Base-by-base conservation (phyloP, 345 rosid genomes). In the Gossypium mustelinum region DNA sequence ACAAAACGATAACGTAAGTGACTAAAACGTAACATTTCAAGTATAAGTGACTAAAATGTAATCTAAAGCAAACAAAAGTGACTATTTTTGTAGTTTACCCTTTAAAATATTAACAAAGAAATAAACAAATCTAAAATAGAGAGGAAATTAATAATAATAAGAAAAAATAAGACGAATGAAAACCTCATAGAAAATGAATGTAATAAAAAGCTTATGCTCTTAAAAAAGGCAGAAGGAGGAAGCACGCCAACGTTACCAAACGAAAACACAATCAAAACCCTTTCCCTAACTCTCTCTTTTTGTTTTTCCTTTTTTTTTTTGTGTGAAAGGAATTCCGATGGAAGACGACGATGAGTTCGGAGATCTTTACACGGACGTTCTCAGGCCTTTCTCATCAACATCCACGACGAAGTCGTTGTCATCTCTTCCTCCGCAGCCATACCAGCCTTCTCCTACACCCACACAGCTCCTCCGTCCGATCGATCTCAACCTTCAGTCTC, bases 291-390 rank as follows among this genome's bases (percentile, higher is more conserved):
- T 44, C 4, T 67, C 44, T 48, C 24, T 9, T 64, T 9, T 41
- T 7, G 41, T 18, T 9, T 16, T 17, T 48, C 1, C 1, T 12
- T 2, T 63, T 51, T 9, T 9, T 11, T 3, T 22, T 68, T 22
- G 24, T 22, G 1, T 62, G 34, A 58, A 24, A 45, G 14, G 77
- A 64, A 10, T 52, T 27, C 51, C 11, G 16, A 95, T 96, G 99
- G 99, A 93, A 70, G 98, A 93, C 57, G 98, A 96, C 74, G 99
- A 96, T 55, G 99, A 96, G 86, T 96, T 96, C 77, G 99, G 99
- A 84, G 98, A 93, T 90, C 97, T 96, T 13, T 96, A 96, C 79
- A 88, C 97, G 47, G 98, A 93, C 78, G 97, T 92, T 7, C 81
- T 93, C 48, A 82, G 27, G 20, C 92, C 97, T 16, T 89, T 87